These are phyloP conservation scores for Aegilops sharonensis DNA, from an alignment of 176 grass and related monocot species.

Conservation along the genomic window DNA sequence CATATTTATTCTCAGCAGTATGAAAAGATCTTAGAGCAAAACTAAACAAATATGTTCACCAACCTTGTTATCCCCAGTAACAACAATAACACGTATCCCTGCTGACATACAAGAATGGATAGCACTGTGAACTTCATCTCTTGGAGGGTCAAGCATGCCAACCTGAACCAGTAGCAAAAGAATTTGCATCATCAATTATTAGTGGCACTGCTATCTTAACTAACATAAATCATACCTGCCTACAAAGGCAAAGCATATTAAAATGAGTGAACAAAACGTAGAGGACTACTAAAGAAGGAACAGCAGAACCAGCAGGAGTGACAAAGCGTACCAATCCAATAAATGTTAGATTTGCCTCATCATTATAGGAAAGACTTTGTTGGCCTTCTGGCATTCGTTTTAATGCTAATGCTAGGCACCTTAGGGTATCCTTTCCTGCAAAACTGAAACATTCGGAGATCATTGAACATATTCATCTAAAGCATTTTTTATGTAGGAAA, in stretches of 20 bases:
- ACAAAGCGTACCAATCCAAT: conserved; percentile 85
- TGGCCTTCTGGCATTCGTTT: conserved; percentile 87
- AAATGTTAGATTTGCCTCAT: conserved; percentile 93
- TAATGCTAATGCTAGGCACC: conserved; percentile 92
- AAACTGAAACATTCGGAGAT: conserved; percentile 57
- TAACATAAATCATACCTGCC: conserved; percentile 22
- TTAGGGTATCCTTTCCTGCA: conserved; percentile 88
- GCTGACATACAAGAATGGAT: conserved; percentile 95
- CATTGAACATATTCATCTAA: conserved; percentile 31
- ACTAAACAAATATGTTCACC: conserved; percentile 12
- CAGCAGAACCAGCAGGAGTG: background rate
- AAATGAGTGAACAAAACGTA: background rate
- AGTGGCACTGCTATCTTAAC: conserved; percentile 15
- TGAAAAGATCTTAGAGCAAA: background rate
- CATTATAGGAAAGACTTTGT: conserved; percentile 76
- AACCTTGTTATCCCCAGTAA: conserved; percentile 99
- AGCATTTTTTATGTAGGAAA: background rate
- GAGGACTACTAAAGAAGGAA: conserved; percentile 1
- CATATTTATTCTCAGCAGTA: conserved; percentile 37
- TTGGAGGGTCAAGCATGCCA: conserved; percentile 98
- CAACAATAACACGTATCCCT: conserved; percentile 98
- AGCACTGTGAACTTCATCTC: conserved; percentile 86
- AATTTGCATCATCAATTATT: conserved; percentile 29
- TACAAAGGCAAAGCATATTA: background rate
- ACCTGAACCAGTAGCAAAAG: conserved; percentile 51